phyloP scores from a whole-genome alignment of 2,329 filamentous ascomycete species.

The Phoma sp. region DNA sequence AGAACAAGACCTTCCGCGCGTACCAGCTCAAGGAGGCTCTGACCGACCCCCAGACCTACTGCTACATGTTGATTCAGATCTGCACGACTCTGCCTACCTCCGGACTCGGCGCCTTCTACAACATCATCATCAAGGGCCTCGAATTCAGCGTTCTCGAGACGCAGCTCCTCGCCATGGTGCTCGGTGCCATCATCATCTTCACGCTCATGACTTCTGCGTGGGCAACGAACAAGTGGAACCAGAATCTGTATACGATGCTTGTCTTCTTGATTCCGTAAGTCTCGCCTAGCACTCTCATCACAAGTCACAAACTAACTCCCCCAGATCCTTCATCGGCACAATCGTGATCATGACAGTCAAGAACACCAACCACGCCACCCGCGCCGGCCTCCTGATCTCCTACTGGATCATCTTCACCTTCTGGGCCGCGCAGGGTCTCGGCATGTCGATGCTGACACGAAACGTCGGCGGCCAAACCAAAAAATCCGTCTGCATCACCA shows the following conservation, averaged over 20 bases:
- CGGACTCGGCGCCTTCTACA: slow-evolving; percentile 74
- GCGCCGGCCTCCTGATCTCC: slow-evolving; percentile 71
- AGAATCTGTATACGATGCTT: slow-evolving; percentile 72
- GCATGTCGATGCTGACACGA: slow-evolving; percentile 70
- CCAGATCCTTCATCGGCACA: slow-evolving; percentile 71
- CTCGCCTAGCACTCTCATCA: neutral
- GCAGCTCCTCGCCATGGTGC: slow-evolving; percentile 76
- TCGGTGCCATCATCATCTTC: slow-evolving; percentile 75
- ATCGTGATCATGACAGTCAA: slow-evolving; percentile 73
- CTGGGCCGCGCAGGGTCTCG: slow-evolving; percentile 74
- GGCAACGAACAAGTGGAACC: slow-evolving; percentile 71
- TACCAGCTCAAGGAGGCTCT: slow-evolving; percentile 65
- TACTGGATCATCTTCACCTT: slow-evolving; percentile 82
- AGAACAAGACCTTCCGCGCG: slow-evolving; percentile 57
- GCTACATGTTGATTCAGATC: slow-evolving; percentile 67
- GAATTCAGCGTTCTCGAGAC: slow-evolving; percentile 71
- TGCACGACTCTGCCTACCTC: slow-evolving; percentile 76
- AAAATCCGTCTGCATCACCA: slow-evolving; percentile 70
- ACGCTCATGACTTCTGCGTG: slow-evolving; percentile 71
- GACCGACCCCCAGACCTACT: slow-evolving; percentile 66
- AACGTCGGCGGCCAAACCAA: slow-evolving; percentile 78
- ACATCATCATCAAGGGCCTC: slow-evolving; percentile 74
- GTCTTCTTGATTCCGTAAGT: slow-evolving; percentile 70
- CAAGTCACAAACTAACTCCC: neutral
- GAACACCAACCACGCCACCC: slow-evolving; percentile 63